Evolutionary conservation across 1,139 yeast genomes (phyloP), one percentile per base, ranked within the genome.

Genomic region (Dujonia santamariae): DNA sequence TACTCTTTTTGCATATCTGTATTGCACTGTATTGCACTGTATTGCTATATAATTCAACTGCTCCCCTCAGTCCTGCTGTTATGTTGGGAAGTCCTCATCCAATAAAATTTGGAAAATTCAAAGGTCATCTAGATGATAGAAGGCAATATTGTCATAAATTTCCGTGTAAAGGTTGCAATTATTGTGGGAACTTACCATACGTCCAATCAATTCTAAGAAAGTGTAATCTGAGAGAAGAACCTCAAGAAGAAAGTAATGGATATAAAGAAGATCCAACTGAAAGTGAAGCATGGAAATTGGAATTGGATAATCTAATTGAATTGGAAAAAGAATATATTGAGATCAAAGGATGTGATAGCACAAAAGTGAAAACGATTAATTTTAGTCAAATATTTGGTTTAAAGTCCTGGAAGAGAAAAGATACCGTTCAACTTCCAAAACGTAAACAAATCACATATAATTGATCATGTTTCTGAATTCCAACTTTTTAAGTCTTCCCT

Each of bases 401-500:
- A 11, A 22, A 14, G 13, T 6, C 25, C n/a, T 22, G 25, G 25
- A 5, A 11, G 5, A 22, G 25, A n/a, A 22, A 11, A 22, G 12
- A 14, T 11, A 4, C n/a, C 9, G 5, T 22, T 11, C 25, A 6
- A n/a, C n/a, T n/a, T n/a, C n/a, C n/a, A n/a, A n/a, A n/a, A n/a
- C n/a, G n/a, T n/a, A n/a, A n/a, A n/a, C n/a, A n/a, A n/a, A n/a
- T n/a, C n/a, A n/a, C 13, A 23, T 9, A 15, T 15, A 23, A 11
- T 8, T 7, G 34, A 17, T 15, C 16, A 12, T 19, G 20, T 26
- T 12, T 34, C 39, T 5, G 61, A 54, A 9, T 50, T 48, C 80
- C 80, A 74, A 44, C 78, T 71, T 40, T 51, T 56, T 44, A 72
- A 56, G 40, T 72, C 72, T 6, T 62, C 65, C 37, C 78, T 56